phyloP scores from a whole-genome alignment of 768 basidiomycete genomes.

The Mycena pura region DNA sequence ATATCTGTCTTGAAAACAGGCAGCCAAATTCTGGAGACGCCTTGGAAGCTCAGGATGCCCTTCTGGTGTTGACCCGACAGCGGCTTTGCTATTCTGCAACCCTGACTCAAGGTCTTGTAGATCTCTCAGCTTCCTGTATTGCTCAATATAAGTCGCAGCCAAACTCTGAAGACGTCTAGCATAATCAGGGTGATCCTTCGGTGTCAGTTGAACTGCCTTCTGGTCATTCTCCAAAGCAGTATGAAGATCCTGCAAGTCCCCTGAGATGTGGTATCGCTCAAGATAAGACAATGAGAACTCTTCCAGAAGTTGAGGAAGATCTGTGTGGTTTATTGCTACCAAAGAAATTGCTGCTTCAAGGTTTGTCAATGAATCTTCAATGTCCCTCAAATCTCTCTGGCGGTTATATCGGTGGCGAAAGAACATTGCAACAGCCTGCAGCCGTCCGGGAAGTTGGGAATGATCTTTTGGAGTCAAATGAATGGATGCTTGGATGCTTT shows the following conservation, averaged over 20 bases:
- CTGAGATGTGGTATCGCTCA: background rate
- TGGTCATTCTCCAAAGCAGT: background rate
- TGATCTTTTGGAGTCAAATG: background rate
- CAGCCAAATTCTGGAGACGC: conserved; percentile 27
- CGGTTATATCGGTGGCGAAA: background rate
- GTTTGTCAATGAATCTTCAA: background rate
- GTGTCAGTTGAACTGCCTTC: background rate
- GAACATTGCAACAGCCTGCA: background rate
- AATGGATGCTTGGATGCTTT: background rate
- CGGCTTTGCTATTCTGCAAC: background rate
- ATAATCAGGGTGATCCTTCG: background rate
- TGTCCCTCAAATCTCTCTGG: background rate
- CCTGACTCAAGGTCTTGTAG: too few species aligned
- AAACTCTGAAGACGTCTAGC: background rate
- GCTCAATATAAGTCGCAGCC: background rate
- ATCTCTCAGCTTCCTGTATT: background rate
- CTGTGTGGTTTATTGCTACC: background rate
- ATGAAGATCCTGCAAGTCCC: background rate
- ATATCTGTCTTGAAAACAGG: conserved; percentile 4
- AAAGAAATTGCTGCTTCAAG: background rate
- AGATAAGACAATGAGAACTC: background rate
- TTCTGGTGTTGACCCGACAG: conserved; percentile 3
- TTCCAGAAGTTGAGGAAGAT: background rate
- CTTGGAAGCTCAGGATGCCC: conserved; percentile 6
- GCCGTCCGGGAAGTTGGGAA: background rate